A percentile compares a stretch with the other conserved stretches of the same genome.
phyloP scores from a whole-genome alignment of 106 monocot genomes.

The Dioscorea alata region DNA sequence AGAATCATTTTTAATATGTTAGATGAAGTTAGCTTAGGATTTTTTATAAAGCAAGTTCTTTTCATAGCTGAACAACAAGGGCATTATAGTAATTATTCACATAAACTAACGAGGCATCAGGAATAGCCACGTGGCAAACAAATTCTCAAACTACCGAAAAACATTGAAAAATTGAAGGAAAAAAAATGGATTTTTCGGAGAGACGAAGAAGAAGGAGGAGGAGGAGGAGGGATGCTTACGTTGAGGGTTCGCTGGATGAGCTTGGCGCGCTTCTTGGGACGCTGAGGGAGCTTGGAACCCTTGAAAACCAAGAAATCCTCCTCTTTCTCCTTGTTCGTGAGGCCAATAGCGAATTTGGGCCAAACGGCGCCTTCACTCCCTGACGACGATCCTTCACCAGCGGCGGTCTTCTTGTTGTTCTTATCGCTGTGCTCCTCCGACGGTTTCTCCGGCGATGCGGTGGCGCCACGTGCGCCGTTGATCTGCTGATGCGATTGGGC shows the following conservation, averaged over 20 bases:
- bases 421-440: neutral
- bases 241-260: slow-evolving; percentile 59
- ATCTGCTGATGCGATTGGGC: slow-evolving; percentile 15
- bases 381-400: slow-evolving; percentile 22
- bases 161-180: too few species aligned
- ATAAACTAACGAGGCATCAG: too few species aligned
- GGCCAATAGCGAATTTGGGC: slow-evolving; percentile 58
- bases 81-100: too few species aligned
- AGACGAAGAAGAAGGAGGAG: neutral
- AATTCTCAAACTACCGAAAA: too few species aligned
- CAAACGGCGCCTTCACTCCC: slow-evolving; percentile 37
- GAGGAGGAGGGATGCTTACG: slow-evolving; percentile 30
- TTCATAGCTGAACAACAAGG: too few species aligned
- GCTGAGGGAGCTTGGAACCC: slow-evolving; percentile 65
- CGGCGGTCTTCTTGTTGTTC: too few species aligned
- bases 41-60: too few species aligned
- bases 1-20: too few species aligned
- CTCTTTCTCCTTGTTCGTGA: slow-evolving; percentile 73
- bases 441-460: slow-evolving; percentile 1
- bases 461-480: slow-evolving; percentile 2
- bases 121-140: too few species aligned
- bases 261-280: slow-evolving; percentile 83
- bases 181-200: too few species aligned
- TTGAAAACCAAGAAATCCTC: slow-evolving; percentile 80
- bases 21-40: too few species aligned